Evolutionary conservation across 805 yeast species (phyloP).

Genomic region (Blastobotrys americana): DNA sequence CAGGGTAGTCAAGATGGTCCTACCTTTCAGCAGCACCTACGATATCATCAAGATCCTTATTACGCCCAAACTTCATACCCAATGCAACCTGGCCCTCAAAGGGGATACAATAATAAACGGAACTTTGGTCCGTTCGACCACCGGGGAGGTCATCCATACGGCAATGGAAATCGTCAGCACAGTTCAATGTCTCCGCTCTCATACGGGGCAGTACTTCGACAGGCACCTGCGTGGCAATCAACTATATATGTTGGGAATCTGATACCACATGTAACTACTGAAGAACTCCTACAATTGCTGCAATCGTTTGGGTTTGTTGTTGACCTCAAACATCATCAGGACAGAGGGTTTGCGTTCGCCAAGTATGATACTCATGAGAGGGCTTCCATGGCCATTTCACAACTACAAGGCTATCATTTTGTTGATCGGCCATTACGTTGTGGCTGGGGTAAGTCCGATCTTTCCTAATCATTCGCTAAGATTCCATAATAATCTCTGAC

Average conservation of each 20-base stretch:
- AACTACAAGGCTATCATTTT: slow-evolving; percentile 53
- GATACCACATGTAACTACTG: slow-evolving; percentile 67
- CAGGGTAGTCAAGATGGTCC: slow-evolving; percentile 5
- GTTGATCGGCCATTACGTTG: slow-evolving; percentile 74
- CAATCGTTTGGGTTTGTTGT: slow-evolving; percentile 78
- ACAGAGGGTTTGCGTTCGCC: slow-evolving; percentile 82
- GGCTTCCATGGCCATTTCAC: slow-evolving; percentile 83
- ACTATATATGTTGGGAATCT: slow-evolving; percentile 85
- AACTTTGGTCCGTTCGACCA: neutral
- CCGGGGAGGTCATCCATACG: neutral
- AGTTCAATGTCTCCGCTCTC: slow-evolving; percentile 39
- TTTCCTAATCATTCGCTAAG: too few relatives aligned
- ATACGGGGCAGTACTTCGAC: slow-evolving; percentile 65
- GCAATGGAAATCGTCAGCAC: neutral
- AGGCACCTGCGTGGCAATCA: slow-evolving; percentile 75
- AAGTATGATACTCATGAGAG: slow-evolving; percentile 80
- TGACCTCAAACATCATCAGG: slow-evolving; percentile 73
- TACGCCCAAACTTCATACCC: neutral
- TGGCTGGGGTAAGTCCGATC: slow-evolving; percentile 72
- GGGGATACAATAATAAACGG: neutral
- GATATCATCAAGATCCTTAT: neutral
- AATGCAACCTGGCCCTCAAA: neutral
- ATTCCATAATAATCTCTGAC: too few relatives aligned
- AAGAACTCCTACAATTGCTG: slow-evolving; percentile 63
- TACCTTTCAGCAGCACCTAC: neutral